Base-by-base conservation (phyloP, 192 early-diverging fungal species). In the Coemansia furcata region DNA sequence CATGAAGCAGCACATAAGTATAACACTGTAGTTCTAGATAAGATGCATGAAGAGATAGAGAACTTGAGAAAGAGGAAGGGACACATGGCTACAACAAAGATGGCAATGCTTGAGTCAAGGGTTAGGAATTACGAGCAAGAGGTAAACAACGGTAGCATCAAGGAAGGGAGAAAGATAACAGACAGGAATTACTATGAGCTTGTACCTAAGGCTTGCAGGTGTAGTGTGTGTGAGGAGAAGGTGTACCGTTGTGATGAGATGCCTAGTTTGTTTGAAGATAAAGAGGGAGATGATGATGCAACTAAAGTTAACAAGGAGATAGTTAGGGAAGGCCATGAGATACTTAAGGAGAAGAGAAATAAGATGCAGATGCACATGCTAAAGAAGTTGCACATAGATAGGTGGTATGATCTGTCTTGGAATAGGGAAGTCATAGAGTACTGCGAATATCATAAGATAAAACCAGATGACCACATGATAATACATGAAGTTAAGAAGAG, bases 401-500 rank as follows among this genome's bases (percentile, higher is more conserved):
- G 21, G 26, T 64, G 62, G 62, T 64, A 64, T 3, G 40, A 47
- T 44, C 29, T 49, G 32, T 3, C n/a, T 29, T 29, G 14, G 15
- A 64, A 64, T 50, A 9, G 17, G 10, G 46, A 64, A 33, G 44
- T 33, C n/a, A 64, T 32, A 32, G 44, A 50, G 17, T 64, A 44
- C 40, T 47, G 40, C 3, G 23, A 1, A 0, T 32, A 15, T 3
- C 30, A 66, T 15, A 40, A 38, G 36, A 66, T 66, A 15, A 35
- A 19, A 3, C 12, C 36, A 6, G 35, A 66, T 42, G 50, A 66
- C 37, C 65, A 66, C 35, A 49, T 40, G 54, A 52, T 42, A n/a
- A 43, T 66, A 3, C 33, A 66, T 0, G 65, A 66, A 11, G 52
- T 66, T 23, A 66, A 66, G 52, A 66, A 55, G 40, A 66, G 65